Conservation (phyloP, 2,329 filamentous ascomycete genomes). For the Pseudogymnoascus sp. region DNA sequence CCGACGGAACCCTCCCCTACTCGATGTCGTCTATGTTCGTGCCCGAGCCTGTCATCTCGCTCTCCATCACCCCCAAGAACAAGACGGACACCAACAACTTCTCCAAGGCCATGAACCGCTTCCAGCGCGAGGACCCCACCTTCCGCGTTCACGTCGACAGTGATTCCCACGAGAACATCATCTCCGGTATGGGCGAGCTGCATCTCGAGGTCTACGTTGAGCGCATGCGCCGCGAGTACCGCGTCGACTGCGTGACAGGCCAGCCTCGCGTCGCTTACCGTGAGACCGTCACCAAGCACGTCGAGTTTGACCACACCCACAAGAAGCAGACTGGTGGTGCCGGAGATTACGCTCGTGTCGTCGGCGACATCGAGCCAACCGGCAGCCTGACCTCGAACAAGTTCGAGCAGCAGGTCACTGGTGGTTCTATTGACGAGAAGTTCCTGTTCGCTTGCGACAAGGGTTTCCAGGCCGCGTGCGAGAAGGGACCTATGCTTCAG, state of each 20-base stretch:
- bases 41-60: constrained; percentile 93
- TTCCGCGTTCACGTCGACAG: constrained; percentile 90
- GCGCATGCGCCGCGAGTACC: constrained; percentile 93
- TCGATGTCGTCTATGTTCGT: constrained; percentile 98
- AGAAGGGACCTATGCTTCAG: constrained; percentile 83
- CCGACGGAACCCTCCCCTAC: constrained; percentile 85
- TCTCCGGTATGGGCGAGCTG: constrained; percentile 95
- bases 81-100: constrained; percentile 90
- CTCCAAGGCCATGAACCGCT: constrained; percentile 97
- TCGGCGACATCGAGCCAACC: constrained; percentile 85
- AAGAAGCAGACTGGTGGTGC: constrained; percentile 95
- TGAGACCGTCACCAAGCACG: constrained; percentile 75
- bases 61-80: constrained; percentile 94
- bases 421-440: constrained; percentile 91
- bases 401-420: constrained; percentile 82
- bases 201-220: constrained; percentile 97
- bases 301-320: constrained; percentile 86
- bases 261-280: constrained; percentile 96
- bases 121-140: constrained; percentile 96
- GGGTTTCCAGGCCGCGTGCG: constrained; percentile 77
- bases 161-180: constrained; percentile 94
- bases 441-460: constrained; percentile 92
- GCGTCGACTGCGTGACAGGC: constrained; percentile 90
- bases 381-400: constrained; percentile 64
- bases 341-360: constrained; percentile 89